Evolutionary conservation across 139 green algal species (phyloP), one percentile per base, ranked within the genome.

Genomic region (Klebsormidium nitens): DNA sequence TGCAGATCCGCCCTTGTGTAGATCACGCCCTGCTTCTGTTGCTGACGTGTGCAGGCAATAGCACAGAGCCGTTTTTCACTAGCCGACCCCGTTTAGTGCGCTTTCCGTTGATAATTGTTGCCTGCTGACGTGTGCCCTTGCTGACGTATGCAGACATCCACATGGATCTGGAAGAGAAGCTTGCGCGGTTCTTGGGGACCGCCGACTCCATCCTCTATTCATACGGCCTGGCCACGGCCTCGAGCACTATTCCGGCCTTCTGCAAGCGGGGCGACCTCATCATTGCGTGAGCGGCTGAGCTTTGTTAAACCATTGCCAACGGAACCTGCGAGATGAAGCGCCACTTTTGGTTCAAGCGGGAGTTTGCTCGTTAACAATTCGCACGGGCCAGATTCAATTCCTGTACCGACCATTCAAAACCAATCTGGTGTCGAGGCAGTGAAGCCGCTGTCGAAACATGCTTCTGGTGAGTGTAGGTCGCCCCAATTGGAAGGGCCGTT

Each of bases 211-310:
- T 96, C 71, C 81, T 98, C 29, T 98, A 97, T 72, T 89, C 86
- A 0, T 98, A 95, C 63, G 94, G 97, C 74, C 84, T 95, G 11
- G 87, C 90, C 57, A 98, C 94, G 0, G 69, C 91, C 26, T 76
- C 91, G 28, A 90, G 76, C 59, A 83, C 96, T 42, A 90, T 99
- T 59, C 94, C 95, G 8, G 89, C 94, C 2, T 96, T 97, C 83
- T 89, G 87, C 42, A 94, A 91, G 66, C 72, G 74, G 1, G 88
- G 88, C 38, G 94, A 98, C 74, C 65, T 97, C 31, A 88, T 97
- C 35, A 74, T 98, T 1, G 73, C 76, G 72, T 80, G 35, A 50
- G 65, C 47, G 55, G 23, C n/a, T 26, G n/a, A n/a, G n/a, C n/a
- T n/a, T n/a, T 5, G 89, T n/a, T n/a, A 93, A 62, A 87, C 90